phyloP scores from a whole-genome alignment of 2,329 filamentous ascomycete genomes.

The Dothistroma pini region DNA sequence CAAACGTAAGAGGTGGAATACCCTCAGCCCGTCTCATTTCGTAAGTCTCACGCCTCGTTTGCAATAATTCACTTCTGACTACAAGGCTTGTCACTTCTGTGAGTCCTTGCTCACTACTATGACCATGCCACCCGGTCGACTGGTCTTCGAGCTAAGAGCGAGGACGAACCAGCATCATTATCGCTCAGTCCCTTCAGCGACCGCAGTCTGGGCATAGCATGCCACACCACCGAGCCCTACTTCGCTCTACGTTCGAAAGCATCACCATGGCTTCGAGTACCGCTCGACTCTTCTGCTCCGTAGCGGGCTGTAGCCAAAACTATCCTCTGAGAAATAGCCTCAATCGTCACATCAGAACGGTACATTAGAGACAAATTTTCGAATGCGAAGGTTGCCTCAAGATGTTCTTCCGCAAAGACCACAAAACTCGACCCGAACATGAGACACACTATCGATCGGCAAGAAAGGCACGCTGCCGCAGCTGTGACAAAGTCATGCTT shows the following conservation, averaged over 20 bases:
- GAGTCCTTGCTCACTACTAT: no score
- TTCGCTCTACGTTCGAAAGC: not conserved
- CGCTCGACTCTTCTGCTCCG: not conserved
- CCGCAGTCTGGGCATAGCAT: no score
- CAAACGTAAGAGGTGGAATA: no score
- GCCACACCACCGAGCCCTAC: no score
- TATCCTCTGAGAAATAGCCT: not conserved
- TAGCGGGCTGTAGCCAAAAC: not conserved
- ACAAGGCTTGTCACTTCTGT: no score
- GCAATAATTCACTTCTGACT: no score
- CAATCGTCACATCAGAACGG: not conserved
- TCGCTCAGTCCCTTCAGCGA: not conserved
- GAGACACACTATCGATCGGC: not conserved
- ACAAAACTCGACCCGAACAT: not conserved
- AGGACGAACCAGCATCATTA: not conserved
- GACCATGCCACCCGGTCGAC: no score
- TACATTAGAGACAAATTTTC: not conserved
- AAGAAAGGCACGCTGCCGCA: not conserved
- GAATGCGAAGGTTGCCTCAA: not conserved
- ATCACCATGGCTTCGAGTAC: not conserved
- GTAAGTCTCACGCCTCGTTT: no score
- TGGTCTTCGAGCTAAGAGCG: not conserved
- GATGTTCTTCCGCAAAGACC: not conserved
- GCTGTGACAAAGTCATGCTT: not conserved
- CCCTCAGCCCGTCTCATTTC: no score